Base-by-base conservation (phyloP, 192 early-diverging fungal genomes). In the Kickxella alabastrina region DNA sequence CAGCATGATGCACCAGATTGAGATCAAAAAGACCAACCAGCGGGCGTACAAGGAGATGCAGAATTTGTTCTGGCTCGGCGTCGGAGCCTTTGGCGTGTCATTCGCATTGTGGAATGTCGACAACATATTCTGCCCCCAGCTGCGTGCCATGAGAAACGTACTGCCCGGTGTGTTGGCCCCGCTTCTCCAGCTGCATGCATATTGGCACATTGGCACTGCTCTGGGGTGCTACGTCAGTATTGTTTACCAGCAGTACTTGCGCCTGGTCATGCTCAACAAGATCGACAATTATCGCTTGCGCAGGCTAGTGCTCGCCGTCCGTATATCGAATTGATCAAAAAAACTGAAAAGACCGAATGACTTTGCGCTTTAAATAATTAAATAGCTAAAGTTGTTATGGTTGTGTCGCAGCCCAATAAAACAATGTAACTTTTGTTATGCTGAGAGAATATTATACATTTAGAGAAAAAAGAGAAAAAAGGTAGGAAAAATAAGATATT, bases 91-190 rank as follows among this genome's bases (percentile, higher is more conserved):
- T 61, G 63, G 76, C 17, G 29, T 52, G 10, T 68, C 81, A 3
- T 90, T 90, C 57, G 40, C 77, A 1, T 65, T 90, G 37, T 92
- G 91, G 91, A 86, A 87, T 53, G 59, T 87, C 9, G 91, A 92
- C 68, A 91, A 91, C 59, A 60, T 73, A n/a, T 79, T 73, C 28
- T 92, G 91, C 55, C 48, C 57, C 34, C 31, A 65, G 10, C 63
- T 92, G 37, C 78, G 83, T 23, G 54, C 46, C 10, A 31, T 69
- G 29, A 57, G 86, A 18, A 53, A 39, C 13, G 51, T 49, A 36
- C 51, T 90, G 23, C 80, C 79, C 0, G 67, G 65, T 17, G 62
- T 71, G 15, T 32, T 85, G 24, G 64, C 75, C 17, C 62, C 80
- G 49, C 54, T 87, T 6, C 74, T 79, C 36, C 75, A 84, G 67